These are phyloP conservation scores for Patellifolia procumbens DNA, from an alignment of 179 eudicot species.

Conservation along the genomic window DNA sequence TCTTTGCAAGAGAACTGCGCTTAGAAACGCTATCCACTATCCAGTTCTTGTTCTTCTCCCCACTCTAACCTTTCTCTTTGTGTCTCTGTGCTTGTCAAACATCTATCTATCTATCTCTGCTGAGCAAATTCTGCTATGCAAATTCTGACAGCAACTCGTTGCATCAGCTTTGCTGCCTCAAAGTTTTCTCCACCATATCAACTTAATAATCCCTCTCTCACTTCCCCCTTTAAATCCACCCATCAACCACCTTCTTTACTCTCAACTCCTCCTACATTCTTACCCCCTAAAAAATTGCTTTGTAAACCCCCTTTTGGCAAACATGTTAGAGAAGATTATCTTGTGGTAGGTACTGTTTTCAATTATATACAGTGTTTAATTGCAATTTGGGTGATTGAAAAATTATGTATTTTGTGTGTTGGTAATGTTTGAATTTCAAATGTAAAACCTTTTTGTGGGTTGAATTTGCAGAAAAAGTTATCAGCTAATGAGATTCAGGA, in stretches of 20 bases:
- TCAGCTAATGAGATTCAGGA: slow-evolving; percentile 77
- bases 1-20: background rate
- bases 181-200: slow-evolving; percentile 22
- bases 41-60: background rate
- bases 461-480: slow-evolving; percentile 66
- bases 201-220: slow-evolving; percentile 9
- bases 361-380: background rate
- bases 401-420: background rate
- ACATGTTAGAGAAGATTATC: slow-evolving; percentile 77
- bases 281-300: slow-evolving; percentile 43
- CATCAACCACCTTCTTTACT: background rate
- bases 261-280: slow-evolving; percentile 21
- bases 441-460: background rate
- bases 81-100: background rate
- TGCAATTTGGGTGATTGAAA: background rate
- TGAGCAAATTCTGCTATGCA: slow-evolving; percentile 30
- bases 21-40: slow-evolving; percentile 16
- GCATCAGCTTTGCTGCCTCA: slow-evolving; percentile 32
- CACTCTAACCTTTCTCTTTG: slow-evolving; percentile 4
- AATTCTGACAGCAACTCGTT: slow-evolving; percentile 25
- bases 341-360: slow-evolving; percentile 68
- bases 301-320: slow-evolving; percentile 69
- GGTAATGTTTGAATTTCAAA: background rate
- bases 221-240: slow-evolving; percentile 2
- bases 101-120: background rate